Base-by-base conservation (phyloP, 768 basidiomycete species). In the Naematelia encephala region DNA sequence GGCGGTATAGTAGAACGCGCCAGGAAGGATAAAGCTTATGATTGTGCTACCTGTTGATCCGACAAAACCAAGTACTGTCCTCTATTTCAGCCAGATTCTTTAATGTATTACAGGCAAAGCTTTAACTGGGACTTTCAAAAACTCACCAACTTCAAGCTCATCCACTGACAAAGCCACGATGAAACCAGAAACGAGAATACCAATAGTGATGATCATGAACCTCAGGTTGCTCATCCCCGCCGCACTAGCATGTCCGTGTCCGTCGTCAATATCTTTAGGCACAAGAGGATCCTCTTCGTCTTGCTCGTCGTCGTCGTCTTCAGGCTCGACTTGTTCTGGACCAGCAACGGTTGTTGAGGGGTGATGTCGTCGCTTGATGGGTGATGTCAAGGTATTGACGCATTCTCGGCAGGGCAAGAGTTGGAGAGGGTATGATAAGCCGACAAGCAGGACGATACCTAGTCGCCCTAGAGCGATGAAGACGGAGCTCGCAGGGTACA, bases 21-120 rank as follows among this genome's bases (percentile, higher is more conserved):
- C 92, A 0, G 92, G 93, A 30, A 96, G 82, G 70, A 98, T 96
- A 79, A 97, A 98, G 1, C 90, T 92, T 59, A 98, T 91, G 19
- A 92, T 94, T 23, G 93, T 96, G 13, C 91, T 94, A 12, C 96
- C 96, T 0, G 92, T 97, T 22, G 91, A 87, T 1, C 96, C 96
- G 34, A 99, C 94, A 73, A 99, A 96, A 3, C 91, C 90, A 29
- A 98, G 82, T 13, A 98, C 94, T 90, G 11, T 14, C 16, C 21
- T 13, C 21, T 23, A 49, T 13, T 49, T 13, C 13, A 11, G 47
- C 12, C 23, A 12, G 39, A 43, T 43, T 43, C 39, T n/a, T 11
- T 8, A 11, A 23, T 10, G 14, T 11, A 51, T 51, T 23, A 51
- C 10, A 14, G 25, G n/a, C 34, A 16, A 39, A 39, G 34, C 8